Evolutionary conservation across 352 stramenopile genomes (phyloP), one percentile per base, ranked within the genome.

Genomic region (Albugo laibachii): DNA sequence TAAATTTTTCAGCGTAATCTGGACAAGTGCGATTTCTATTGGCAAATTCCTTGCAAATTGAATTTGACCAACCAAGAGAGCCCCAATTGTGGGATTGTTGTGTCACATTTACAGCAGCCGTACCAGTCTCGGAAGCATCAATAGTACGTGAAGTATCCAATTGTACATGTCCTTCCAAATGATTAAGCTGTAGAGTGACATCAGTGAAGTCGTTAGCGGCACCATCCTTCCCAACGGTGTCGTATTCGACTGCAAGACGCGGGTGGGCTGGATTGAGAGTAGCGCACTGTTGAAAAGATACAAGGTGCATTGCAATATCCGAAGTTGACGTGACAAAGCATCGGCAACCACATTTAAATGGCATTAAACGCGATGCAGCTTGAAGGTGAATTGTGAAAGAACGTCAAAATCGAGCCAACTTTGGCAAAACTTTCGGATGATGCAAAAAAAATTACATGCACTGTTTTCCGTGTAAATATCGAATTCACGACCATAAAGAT

Each of bases 391-490:
- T 59, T 59, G 45, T 52, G 43, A 11, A 51, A 57, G 41, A 46
- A 54, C 10, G 56, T 21, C 24, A 14, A 48, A 15, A 31, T 8
- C 49, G 21, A 11, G 40, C 31, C 0, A 54, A 36, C 44, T 54
- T 52, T 15, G 49, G 13, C n/a, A 31, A 50, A 11, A 54, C 18
- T 27, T 50, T n/a, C 13, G 20, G 41, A 19, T 42, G 48, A 14
- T 40, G 35, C 24, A 54, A 15, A 36, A 54, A 50, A 37, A 1
- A 54, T 13, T 41, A 31, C 45, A 55, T 12, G 41, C 45, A n/a
- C 11, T 41, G 2, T 56, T 56, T 18, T 53, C 42, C 11, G 50
- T 56, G 46, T 53, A 53, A n/a, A 56, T 42, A 18, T 53, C 46
- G 14, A 56, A 51, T n/a, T 20, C 20, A 1, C n/a, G 16, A 14